Evolutionary conservation across 495 filamentous ascomycete genomes (phyloP).

Genomic region (Talaromyces wortmannii): DNA sequence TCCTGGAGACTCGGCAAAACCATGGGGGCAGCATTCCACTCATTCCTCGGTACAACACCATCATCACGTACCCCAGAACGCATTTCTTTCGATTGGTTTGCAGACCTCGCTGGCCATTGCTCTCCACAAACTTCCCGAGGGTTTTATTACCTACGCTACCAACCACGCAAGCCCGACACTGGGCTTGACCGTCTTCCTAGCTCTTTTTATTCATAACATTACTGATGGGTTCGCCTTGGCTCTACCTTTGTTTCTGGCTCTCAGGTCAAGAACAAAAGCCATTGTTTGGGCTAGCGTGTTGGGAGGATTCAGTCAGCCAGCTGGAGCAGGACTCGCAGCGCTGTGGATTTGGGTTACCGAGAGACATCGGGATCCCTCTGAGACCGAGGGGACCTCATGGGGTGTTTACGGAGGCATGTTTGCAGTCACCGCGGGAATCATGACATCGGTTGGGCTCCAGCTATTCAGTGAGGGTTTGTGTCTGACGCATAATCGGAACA

Average conservation of each 20-base stretch:
- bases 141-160: slow-evolving; percentile 97
- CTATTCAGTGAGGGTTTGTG: slow-evolving; percentile 81
- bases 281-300: slow-evolving; percentile 79
- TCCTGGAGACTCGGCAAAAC: slow-evolving; percentile 6
- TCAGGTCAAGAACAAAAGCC: slow-evolving; percentile 66
- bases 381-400: slow-evolving; percentile 45
- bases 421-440: slow-evolving; percentile 84
- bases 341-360: slow-evolving; percentile 67
- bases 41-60: slow-evolving; percentile 54
- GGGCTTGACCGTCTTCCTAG: slow-evolving; percentile 87
- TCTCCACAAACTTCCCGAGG: slow-evolving; percentile 93
- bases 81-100: slow-evolving; percentile 84
- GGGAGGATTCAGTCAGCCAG: slow-evolving; percentile 79
- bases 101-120: slow-evolving; percentile 94
- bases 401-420: slow-evolving; percentile 86
- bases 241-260: slow-evolving; percentile 81
- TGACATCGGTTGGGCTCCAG: slow-evolving; percentile 86
- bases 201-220: slow-evolving; percentile 96
- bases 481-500: slow-evolving; percentile 67
- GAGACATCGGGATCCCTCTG: slow-evolving; percentile 35
- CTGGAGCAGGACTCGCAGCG: slow-evolving; percentile 78
- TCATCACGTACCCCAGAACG: slow-evolving; percentile 94
- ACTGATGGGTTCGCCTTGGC: slow-evolving; percentile 94
- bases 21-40: background rate
- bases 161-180: slow-evolving; percentile 89